A percentile compares a stretch with the other conserved stretches of the same genome.
Evolutionary conservation across 192 early-diverging fungal genomes (phyloP).

Genomic region (Martensiomyces pterosporus): DNA sequence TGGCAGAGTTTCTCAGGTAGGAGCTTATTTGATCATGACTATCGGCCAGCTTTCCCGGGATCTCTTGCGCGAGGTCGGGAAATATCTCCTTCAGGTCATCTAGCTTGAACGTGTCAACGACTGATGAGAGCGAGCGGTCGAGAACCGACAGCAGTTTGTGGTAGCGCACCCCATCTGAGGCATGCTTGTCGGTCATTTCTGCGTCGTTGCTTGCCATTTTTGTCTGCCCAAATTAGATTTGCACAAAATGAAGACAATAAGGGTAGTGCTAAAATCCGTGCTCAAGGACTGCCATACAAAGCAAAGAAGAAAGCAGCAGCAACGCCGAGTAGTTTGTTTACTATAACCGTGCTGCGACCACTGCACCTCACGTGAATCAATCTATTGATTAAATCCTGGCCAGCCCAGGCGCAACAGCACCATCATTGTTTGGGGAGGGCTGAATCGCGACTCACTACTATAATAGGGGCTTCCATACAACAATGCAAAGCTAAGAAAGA

Average conservation of each 20-base stretch:
- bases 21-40: constrained; percentile 48
- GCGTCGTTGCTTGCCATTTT: neutral
- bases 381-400: too few relatives aligned
- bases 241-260: too few relatives aligned
- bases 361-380: too few relatives aligned
- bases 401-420: too few relatives aligned
- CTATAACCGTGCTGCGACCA: too few relatives aligned
- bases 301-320: neutral
- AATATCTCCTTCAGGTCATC: constrained; percentile 33
- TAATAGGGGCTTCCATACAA: too few relatives aligned
- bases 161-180: constrained; percentile 35
- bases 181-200: neutral
- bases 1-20: constrained; percentile 46
- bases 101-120: constrained; percentile 41
- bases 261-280: neutral
- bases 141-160: constrained; percentile 43
- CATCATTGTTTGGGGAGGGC: too few relatives aligned
- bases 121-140: constrained; percentile 48
- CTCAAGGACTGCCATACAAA: too few relatives aligned
- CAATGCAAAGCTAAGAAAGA: too few relatives aligned
- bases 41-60: constrained; percentile 41
- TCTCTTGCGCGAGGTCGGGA: constrained; percentile 38
- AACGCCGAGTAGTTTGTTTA: too few relatives aligned
- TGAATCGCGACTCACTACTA: too few relatives aligned
- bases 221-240: too few relatives aligned